A percentile compares a stretch with the other conserved stretches of the same genome.
phyloP scores from a whole-genome alignment of 164 flowering plant genomes.

The Vitis riparia region DNA sequence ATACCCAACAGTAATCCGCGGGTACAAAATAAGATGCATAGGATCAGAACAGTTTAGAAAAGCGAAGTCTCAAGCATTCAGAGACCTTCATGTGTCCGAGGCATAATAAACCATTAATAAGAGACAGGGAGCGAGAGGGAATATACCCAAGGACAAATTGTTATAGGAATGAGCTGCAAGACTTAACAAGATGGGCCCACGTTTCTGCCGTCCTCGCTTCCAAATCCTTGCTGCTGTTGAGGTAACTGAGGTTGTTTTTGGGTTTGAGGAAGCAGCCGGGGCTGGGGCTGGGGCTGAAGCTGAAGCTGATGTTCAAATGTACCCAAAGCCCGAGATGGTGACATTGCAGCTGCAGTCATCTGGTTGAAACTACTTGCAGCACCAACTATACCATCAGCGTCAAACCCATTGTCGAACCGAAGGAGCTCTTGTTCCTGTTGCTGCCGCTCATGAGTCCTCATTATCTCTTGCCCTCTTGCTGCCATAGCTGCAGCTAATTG shows the following conservation, averaged over 20 bases:
- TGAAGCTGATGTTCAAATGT: conserved; percentile 25
- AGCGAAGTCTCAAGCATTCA: no score
- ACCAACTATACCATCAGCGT: conserved; percentile 10
- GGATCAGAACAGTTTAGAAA: no score
- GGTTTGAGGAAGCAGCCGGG: conserved; percentile 8
- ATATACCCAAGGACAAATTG: no score
- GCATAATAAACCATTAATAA: no score
- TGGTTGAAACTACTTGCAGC: conserved; percentile 25
- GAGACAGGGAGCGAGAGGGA: no score
- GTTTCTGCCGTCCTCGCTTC: conserved; percentile 24
- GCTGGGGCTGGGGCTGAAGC: conserved; percentile 9
- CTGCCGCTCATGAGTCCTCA: conserved; percentile 28
- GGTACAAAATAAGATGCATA: background rate
- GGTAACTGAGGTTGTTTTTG: conserved; percentile 6
- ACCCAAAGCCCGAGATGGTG: conserved; percentile 31
- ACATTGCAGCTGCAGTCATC: conserved; percentile 8
- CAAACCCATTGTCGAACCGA: conserved; percentile 26
- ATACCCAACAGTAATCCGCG: background rate
- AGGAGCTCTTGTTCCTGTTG: conserved; percentile 25
- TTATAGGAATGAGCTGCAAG: no score
- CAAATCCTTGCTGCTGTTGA: conserved; percentile 10
- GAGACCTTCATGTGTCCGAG: no score
- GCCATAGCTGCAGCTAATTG: conserved; percentile 34
- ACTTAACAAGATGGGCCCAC: conserved; percentile 23
- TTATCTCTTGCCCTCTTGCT: conserved; percentile 38